Percentiles rank a stretch among this genome's conserved stretches.
These are phyloP conservation scores for Mycena metata DNA, from an alignment of 768 basidiomycete genomes.

Conservation along the genomic window DNA sequence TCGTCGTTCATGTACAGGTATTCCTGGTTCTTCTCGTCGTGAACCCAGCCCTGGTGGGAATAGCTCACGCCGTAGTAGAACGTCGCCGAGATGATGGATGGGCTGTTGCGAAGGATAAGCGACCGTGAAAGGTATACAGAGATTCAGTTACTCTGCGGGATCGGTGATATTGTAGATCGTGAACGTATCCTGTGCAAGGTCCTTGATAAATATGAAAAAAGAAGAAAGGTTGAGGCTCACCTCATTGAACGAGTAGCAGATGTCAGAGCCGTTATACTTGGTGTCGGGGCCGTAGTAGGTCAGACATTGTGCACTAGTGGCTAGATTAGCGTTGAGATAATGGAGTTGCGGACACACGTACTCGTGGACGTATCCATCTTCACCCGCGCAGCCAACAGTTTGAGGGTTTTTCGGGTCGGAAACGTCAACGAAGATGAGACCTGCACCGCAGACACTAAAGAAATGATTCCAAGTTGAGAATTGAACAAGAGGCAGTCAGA, in stretches of 20 bases:
- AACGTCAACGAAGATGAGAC: constrained; percentile 49
- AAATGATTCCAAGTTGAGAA: too few species aligned
- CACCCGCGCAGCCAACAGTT: constrained; percentile 41
- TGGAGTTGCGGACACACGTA: background rate
- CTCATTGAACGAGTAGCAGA: constrained; percentile 51
- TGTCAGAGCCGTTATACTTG: constrained; percentile 44
- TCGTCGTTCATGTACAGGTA: constrained; percentile 50
- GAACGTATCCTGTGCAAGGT: constrained; percentile 38
- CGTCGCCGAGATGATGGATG: constrained; percentile 46
- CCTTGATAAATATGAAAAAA: too few species aligned
- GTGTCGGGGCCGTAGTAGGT: constrained; percentile 47
- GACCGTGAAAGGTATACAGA: too few species aligned
- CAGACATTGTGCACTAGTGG: constrained; percentile 46
- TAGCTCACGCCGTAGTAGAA: constrained; percentile 48
- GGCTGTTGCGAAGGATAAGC: too few species aligned
- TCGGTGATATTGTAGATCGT: constrained; percentile 47
- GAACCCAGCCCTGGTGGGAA: constrained; percentile 51
- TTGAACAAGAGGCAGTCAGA: constrained; percentile 30
- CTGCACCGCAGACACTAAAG: constrained; percentile 43
- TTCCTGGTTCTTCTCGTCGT: constrained; percentile 44
- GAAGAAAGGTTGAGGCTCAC: background rate
- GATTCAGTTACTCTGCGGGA: too few species aligned
- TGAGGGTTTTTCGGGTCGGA: constrained; percentile 46
- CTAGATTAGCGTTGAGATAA: background rate
- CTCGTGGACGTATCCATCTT: constrained; percentile 51